These are phyloP conservation scores for Ophiognomonia clavigignenti-juglandacearum DNA, from an alignment of 2,329 filamentous ascomycete genomes.

Conservation along the genomic window DNA sequence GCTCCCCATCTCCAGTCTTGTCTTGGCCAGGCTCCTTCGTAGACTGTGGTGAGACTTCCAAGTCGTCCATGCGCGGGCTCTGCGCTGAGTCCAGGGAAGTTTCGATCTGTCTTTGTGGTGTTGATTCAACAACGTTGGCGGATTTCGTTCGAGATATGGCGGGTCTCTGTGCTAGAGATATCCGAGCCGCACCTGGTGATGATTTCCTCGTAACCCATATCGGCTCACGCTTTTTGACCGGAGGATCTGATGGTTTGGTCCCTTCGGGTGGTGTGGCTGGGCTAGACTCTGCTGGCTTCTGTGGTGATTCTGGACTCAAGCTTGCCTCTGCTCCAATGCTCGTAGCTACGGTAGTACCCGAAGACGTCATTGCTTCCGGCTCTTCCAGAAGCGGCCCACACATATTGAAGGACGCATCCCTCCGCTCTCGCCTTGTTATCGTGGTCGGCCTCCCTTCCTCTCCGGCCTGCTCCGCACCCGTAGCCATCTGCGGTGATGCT, in stretches of 20 bases:
- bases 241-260: neutral
- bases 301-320: neutral
- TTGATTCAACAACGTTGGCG: neutral
- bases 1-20: neutral
- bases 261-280: neutral
- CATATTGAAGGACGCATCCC: neutral
- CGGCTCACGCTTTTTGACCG: neutral
- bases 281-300: neutral
- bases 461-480: neutral
- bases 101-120: too few species aligned
- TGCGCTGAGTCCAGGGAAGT: too few species aligned
- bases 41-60: neutral
- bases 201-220: slow-evolving; percentile 4
- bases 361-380: slow-evolving; percentile 6
- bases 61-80: neutral
- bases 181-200: neutral
- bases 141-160: neutral
- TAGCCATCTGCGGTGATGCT: slow-evolving; percentile 6
- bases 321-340: neutral
- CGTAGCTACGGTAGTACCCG: slow-evolving; percentile 6
- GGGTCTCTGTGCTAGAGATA: neutral
- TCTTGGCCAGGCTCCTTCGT: neutral
- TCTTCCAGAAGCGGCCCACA: slow-evolving; percentile 11
- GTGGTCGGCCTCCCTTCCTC: neutral
- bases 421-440: neutral